Evolutionary conservation across 73 alveolate species (phyloP).

Genomic region (Halteria grandinella): DNA sequence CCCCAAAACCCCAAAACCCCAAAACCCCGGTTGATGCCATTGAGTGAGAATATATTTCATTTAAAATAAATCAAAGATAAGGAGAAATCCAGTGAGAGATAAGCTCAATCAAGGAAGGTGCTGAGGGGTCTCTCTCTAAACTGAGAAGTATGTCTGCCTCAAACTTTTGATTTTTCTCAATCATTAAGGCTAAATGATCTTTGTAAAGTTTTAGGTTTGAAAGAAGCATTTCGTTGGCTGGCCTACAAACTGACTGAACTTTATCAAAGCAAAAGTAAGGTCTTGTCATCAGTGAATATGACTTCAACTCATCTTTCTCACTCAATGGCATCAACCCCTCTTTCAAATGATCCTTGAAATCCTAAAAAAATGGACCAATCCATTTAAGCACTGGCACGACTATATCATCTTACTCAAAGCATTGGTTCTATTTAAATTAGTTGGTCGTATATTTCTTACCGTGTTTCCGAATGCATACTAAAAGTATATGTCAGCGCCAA

Average conservation of each 20-base stretch:
- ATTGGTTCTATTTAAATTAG: background rate
- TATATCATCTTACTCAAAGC: background rate
- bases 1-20: too few relatives aligned
- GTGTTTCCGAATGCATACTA: slow-evolving; percentile 31
- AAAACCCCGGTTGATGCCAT: too few relatives aligned
- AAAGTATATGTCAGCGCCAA: slow-evolving; percentile 44
- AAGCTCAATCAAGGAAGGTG: too few relatives aligned
- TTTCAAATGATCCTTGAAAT: too few relatives aligned
- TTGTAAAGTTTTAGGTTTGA: slow-evolving; percentile 1
- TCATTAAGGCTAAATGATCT: slow-evolving; percentile 18
- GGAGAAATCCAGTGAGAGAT: too few relatives aligned
- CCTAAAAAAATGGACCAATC: background rate
- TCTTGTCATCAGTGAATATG: too few relatives aligned
- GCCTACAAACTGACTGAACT: background rate
- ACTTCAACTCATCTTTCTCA: background rate
- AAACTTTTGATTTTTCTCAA: background rate
- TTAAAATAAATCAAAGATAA: too few relatives aligned
- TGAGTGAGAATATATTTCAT: too few relatives aligned
- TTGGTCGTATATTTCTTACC: slow-evolving; percentile 11
- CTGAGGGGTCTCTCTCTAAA: too few relatives aligned
- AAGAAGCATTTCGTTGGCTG: background rate
- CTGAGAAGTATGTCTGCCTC: too few relatives aligned
- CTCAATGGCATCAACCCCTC: background rate
- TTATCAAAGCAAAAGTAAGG: background rate
- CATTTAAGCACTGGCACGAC: background rate